Percentiles rank a stretch among this genome's conserved stretches.
Conservation (phyloP, 305 asterid genomes). For the Fraxinus dipetala region DNA sequence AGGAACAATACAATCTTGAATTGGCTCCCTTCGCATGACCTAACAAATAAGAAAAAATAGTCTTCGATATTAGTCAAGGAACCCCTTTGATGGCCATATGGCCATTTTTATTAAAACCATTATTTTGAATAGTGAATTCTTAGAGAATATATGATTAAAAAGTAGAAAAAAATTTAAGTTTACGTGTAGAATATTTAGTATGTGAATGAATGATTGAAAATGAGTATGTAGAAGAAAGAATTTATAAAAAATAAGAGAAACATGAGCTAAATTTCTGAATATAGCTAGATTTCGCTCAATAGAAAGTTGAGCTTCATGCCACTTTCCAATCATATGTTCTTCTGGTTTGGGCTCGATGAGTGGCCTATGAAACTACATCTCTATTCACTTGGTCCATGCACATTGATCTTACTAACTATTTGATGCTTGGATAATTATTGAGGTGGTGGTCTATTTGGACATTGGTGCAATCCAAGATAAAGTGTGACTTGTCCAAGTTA, state of each 20-base stretch:
- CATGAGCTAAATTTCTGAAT: background rate
- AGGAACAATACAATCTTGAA: background rate
- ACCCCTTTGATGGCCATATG: no score
- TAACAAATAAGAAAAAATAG: background rate
- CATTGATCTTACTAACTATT: background rate
- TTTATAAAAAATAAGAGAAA: no score
- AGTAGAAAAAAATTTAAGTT: no score
- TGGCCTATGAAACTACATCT: background rate
- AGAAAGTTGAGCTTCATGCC: background rate
- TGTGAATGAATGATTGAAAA: no score
- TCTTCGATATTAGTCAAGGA: background rate
- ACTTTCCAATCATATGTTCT: background rate
- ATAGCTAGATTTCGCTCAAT: background rate
- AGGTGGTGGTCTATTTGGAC: background rate
- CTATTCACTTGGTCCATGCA: background rate
- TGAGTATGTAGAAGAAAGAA: no score
- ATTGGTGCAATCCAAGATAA: background rate
- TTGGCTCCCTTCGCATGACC: background rate
- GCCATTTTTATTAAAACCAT: no score
- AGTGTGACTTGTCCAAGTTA: background rate
- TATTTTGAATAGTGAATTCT: no score
- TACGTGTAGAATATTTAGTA: no score
- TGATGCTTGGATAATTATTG: background rate
- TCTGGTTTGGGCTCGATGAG: background rate
- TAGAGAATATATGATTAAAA: no score